Conservation (phyloP, 148 eudicot genomes). For the Tetragonia tetragonoides region DNA sequence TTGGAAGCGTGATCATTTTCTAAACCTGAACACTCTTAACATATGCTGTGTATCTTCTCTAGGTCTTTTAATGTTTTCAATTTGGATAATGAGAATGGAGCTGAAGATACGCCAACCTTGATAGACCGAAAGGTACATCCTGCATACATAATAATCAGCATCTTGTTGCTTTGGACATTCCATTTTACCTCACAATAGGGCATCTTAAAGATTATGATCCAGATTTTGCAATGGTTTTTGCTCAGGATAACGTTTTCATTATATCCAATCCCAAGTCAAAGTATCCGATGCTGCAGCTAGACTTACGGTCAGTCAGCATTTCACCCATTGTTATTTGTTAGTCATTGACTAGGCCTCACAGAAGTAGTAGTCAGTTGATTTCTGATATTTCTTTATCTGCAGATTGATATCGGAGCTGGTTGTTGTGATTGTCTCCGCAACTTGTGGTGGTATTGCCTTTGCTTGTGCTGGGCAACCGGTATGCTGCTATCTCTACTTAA, state of each 20-base stretch:
- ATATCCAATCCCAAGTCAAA: conserved; percentile 94
- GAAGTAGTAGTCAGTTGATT: neutral
- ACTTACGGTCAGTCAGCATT: conserved; percentile 56
- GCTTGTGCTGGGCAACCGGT: conserved; percentile 99
- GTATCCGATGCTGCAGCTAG: conserved; percentile 87
- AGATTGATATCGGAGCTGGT: conserved; percentile 97
- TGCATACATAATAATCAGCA: conserved; percentile 7
- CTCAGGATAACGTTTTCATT: conserved; percentile 93
- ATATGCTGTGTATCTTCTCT: conserved; percentile 23
- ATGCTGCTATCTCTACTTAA: conserved; percentile 14
- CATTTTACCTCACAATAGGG: neutral
- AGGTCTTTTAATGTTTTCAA: conserved; percentile 94
- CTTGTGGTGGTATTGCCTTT: conserved; percentile 99
- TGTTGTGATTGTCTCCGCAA: conserved; percentile 93
- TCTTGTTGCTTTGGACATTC: conserved; percentile 5
- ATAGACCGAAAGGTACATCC: conserved; percentile 79
- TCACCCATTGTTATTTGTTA: neutral
- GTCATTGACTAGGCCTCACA: neutral
- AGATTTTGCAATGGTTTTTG: conserved; percentile 20
- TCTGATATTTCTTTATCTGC: conserved; percentile 22
- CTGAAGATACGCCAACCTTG: conserved; percentile 85
- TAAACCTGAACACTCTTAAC: conserved; percentile 14
- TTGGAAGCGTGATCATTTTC: neutral
- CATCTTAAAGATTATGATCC: neutral
- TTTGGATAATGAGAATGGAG: conserved; percentile 75